Evolutionary conservation across 768 basidiomycete species (phyloP), one percentile per base, ranked within the genome.

Genomic region (Leccinum subgranulosum): DNA sequence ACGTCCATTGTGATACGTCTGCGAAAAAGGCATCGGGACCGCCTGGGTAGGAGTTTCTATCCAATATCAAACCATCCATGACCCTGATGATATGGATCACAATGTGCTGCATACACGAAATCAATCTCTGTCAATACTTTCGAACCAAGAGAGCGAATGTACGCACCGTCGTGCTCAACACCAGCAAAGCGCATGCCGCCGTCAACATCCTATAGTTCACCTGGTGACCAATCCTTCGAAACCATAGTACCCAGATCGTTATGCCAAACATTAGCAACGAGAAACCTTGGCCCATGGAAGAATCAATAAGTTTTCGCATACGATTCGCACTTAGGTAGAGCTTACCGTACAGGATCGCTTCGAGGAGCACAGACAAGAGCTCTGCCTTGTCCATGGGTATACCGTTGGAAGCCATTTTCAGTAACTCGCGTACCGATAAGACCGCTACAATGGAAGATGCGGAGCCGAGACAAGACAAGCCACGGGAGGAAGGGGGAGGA

Each of bases 181-280:
- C 15, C 10, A 76, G 55, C 9, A 75, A 63, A 21, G 64, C 31
- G 15, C 64, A 66, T 1, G 74, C 64, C 6, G 63, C 61, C 6
- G 48, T n/a, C 3, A 73, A 6, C 65, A 70, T 69, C 27, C 48
- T 58, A 9, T 7, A 31, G 47, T 74, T 67, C 41, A 72, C 23
- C 8, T 46, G 36, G 15, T 36, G 21, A 11, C 51, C 51, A 10
- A 51, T 36, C 9, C 39, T 60, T 19, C 54, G 51, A 17, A 48
- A 50, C 5, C 58, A 41, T 19, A 75, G 27, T 1, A 55, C 62
- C 62, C 67, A 70, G 14, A 75, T 49, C 1, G 73, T 71, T 6
- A 61, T 63, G 9, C 65, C 61, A 57, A 72, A 75, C 74, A 75
- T 74, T 31, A 75, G 53, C 27, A 74, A 34, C 6, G 73, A 75